Evolutionary conservation across 768 basidiomycete species (phyloP), one percentile per base, ranked within the genome.

Genomic region (Brasilioporus rufonigricans): DNA sequence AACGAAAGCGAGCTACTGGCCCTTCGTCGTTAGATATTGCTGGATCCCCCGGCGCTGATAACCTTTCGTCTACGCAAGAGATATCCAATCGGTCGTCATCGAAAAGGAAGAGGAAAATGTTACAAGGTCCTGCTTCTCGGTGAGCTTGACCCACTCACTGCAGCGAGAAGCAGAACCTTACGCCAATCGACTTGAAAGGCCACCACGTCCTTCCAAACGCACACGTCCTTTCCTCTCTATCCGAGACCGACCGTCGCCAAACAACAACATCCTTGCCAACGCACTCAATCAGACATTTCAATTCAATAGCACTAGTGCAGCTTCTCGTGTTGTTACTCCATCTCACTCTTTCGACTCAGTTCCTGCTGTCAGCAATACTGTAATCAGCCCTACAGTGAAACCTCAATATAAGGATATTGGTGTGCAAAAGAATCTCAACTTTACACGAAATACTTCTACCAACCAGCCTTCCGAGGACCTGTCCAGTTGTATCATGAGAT

Each of bases 91-190:
- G 39, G 35, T 33, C 55, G 12, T 36, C 24, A 35, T 26, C 49
- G 0, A 58, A 50, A 50, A 68, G 54, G 54, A 69, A 61, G 52
- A 63, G 52, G 44, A 65, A 59, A 47, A 41, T 43, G 26, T 33
- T 54, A 9, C 60, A 44, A 49, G 57, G 67, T 59, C 46, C 64
- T 56, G 66, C 60, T 70, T 63, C 67, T 59, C 68, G 66, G 67
- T 69, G 64, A 69, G 67, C 60, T 55, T 50, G 53, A 53, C 61
- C 54, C 58, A 53, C 66, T 67, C 66, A 64, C 67, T 69, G 65
- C 52, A 33, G 36, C 58, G 48, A 56, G 67, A 65, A 69, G 66
- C 58, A 62, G 60, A 65, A 56, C 62, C 66, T 67, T 49, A 67
- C 43, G 57, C 52, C 54, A 57, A 23, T 36, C 57, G 40, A 59